Conservation (phyloP, 192 early-diverging fungal species). For the Backusella luteola region DNA sequence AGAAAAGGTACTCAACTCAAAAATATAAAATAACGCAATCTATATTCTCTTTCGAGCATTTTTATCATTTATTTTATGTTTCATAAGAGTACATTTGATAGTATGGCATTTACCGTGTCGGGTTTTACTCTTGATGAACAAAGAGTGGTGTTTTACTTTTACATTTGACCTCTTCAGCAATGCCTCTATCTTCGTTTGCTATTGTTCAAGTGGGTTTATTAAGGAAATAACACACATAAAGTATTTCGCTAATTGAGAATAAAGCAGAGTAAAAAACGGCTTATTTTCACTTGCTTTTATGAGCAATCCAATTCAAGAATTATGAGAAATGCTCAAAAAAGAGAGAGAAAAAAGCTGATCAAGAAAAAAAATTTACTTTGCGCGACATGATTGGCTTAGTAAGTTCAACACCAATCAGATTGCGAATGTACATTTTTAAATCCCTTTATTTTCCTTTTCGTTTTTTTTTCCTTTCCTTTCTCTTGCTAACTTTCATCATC, state of each 20-base stretch:
- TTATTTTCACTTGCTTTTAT: too few species aligned
- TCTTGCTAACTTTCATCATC: constrained; percentile 1
- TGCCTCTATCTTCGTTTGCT: too few species aligned
- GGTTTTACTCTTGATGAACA: too few species aligned
- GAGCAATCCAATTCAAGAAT: too few species aligned
- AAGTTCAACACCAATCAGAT: constrained; percentile 3
- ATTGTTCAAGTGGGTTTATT: too few species aligned
- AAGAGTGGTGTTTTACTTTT: too few species aligned
- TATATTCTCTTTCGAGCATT: neutral
- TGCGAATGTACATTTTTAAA: constrained; percentile 4
- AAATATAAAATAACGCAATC: neutral
- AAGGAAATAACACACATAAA: too few species aligned
- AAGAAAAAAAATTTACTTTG: constrained; percentile 3
- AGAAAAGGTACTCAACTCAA: neutral
- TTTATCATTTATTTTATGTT: neutral
- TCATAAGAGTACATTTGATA: too few species aligned
- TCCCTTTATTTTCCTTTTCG: neutral
- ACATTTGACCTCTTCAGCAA: too few species aligned
- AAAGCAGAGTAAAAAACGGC: too few species aligned
- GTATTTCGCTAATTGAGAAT: too few species aligned
- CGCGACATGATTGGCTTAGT: constrained; percentile 3
- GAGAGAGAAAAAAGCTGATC: neutral
- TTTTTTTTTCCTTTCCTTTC: neutral
- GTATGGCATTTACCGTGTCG: too few species aligned
- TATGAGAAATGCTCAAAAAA: neutral